A percentile compares a stretch with the other conserved stretches of the same genome.
Evolutionary conservation across 1,139 yeast species (phyloP).

Genomic region (Nakaseomyces bracarensis): DNA sequence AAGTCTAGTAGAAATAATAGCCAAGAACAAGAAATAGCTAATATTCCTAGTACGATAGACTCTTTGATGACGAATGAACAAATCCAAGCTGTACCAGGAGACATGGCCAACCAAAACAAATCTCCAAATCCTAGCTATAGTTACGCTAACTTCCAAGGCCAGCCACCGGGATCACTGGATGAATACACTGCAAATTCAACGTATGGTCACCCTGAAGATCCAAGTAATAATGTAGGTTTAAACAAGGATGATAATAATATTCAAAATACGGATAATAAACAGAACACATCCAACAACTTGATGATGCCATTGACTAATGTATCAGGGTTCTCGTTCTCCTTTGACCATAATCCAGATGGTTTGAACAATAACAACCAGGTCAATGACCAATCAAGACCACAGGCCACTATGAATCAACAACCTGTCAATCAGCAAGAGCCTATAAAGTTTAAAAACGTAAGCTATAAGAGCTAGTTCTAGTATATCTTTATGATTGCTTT

Average conservation of each 20-base stretch:
- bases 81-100: not conserved
- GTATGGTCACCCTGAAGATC: not conserved
- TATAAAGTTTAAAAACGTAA: conserved; percentile 10
- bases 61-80: conserved; percentile 4
- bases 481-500: too few species aligned
- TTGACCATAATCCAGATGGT: conserved; percentile 7
- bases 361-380: not conserved
- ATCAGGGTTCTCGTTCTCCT: conserved; percentile 6
- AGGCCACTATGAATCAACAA: not conserved
- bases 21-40: conserved; percentile 2
- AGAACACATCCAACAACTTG: conserved; percentile 1
- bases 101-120: not conserved
- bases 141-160: conserved; percentile 1
- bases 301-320: conserved; percentile 6
- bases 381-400: not conserved
- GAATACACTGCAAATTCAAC: not conserved
- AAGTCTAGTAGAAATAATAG: not conserved
- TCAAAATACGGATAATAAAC: conserved; percentile 1
- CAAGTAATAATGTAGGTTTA: not conserved
- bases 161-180: conserved; percentile 2
- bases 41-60: conserved; percentile 6
- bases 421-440: conserved; percentile 7
- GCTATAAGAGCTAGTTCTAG: conserved; percentile 10
- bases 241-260: conserved; percentile 5
- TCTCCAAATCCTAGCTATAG: conserved; percentile 5